Base-by-base conservation (phyloP, 495 filamentous ascomycete species). In the Aspergillus baeticus region DNA sequence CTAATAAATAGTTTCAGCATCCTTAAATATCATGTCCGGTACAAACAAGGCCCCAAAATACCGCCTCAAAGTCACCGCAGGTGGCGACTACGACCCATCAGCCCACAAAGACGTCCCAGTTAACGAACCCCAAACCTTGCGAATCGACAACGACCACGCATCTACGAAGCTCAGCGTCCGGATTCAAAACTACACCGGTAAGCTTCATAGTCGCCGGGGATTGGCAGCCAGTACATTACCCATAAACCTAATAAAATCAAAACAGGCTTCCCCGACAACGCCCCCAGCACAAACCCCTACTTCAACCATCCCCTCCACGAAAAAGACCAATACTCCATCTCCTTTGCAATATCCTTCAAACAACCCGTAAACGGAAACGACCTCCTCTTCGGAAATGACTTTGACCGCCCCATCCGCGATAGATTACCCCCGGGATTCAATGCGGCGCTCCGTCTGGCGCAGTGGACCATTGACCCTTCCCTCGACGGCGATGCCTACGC, bases 321-420 rank as follows among this genome's bases (percentile, higher is more conserved):
- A 39, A 70, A 78, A 21, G 91, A 97, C 69, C 85, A 87, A 59
- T 97, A 97, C 74, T 86, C 81, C 63, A 88, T 98, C 61, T 80
- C 81, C 29, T 87, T 96, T 67, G 75, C 80, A 15, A 88, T 97
- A 66, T 78, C 80, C 6, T 90, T 86, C 43, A 87, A 88, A 60
- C 66, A 73, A 36, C 74, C 74, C 46, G 85, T 96, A 23, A 77
- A 79, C 6, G 91, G 84, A 38, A 71, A 83, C 20, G 87, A 91
- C 51, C 80, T 97, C 1, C 79, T 96, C 33, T 96, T 92, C 55
- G 93, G 93, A 15, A 97, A 97, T 68, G 89, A 96, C 71, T 96
- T 97, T 57, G 90, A 94, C 61, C 81, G 86, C 22, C 89, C 92
- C 0, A 90, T 98, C 54, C 83, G 90, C 36, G 86, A 94, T 61